phyloP scores from a whole-genome alignment of 768 basidiomycete genomes.

The Clitopilus passeckerianus region DNA sequence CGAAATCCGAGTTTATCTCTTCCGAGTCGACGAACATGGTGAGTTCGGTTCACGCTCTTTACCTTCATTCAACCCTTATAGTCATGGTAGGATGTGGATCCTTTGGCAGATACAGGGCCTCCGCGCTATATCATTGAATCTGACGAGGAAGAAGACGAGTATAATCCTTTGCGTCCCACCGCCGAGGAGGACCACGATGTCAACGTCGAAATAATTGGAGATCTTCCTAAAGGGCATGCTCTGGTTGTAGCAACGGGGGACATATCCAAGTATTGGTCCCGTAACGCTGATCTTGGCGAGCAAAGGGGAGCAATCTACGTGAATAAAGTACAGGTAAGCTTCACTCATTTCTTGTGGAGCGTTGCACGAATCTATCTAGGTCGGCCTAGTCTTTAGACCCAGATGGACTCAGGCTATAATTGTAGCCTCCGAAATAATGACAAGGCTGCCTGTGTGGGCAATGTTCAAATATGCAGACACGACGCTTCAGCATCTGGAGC shows the following conservation, averaged over 20 bases:
- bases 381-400: constrained; percentile 47
- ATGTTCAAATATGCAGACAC: constrained; percentile 44
- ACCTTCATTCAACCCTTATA: neutral
- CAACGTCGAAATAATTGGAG: constrained; percentile 34
- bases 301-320: constrained; percentile 42
- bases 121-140: constrained; percentile 62
- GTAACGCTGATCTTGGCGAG: constrained; percentile 46
- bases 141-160: constrained; percentile 65
- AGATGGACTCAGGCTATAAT: constrained; percentile 41
- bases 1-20: neutral
- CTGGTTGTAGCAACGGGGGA: constrained; percentile 45
- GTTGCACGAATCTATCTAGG: constrained; percentile 23
- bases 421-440: constrained; percentile 47
- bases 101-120: constrained; percentile 49
- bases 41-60: neutral
- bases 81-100: constrained; percentile 40
- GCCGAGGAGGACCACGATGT: constrained; percentile 12
- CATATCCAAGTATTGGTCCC: constrained; percentile 45
- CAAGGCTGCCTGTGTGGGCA: constrained; percentile 42
- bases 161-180: constrained; percentile 31
- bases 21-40: constrained; percentile 10
- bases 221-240: constrained; percentile 17
- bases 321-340: constrained; percentile 39
- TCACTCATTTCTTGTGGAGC: neutral
- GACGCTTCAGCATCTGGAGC: constrained; percentile 37